Evolutionary conservation across 768 basidiomycete species (phyloP).

Genomic region (Sarcodon aspratus): DNA sequence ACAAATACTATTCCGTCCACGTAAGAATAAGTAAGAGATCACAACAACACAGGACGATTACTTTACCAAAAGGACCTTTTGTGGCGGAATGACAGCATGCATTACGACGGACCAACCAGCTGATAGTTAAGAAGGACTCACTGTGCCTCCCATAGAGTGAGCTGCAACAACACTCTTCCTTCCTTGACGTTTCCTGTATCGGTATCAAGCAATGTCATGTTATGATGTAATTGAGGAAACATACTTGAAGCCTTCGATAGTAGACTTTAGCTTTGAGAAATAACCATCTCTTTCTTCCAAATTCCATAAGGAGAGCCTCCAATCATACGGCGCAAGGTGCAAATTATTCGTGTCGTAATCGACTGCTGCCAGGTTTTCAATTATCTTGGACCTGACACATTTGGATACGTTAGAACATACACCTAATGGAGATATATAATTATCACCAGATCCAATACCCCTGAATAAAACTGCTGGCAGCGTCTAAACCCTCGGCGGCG

Average conservation of each 20-base stretch:
- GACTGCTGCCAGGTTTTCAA: conserved; percentile 89
- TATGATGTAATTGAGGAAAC: conserved; percentile 9
- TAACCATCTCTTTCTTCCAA: conserved; percentile 88
- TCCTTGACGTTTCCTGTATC: conserved; percentile 46
- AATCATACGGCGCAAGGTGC: conserved; percentile 80
- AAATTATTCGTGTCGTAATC: conserved; percentile 91
- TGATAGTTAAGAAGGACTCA: conserved; percentile 22
- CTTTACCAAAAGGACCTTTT: conserved; percentile 34
- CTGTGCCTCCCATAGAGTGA: conserved; percentile 81
- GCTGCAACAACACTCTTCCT: conserved; percentile 77
- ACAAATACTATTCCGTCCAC: conserved; percentile 65
- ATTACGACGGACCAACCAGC: not conserved
- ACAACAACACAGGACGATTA: not conserved
- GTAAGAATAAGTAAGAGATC: not conserved
- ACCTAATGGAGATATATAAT: conserved; percentile 2
- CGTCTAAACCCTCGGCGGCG: conserved; percentile 87
- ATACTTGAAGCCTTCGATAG: conserved; percentile 72
- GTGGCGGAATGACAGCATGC: not conserved
- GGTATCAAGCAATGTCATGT: not conserved
- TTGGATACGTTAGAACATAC: not conserved
- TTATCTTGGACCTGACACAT: conserved; percentile 65
- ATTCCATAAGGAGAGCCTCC: conserved; percentile 82
- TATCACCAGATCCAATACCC: conserved; percentile 90
- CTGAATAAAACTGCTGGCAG: conserved; percentile 75
- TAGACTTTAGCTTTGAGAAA: conserved; percentile 71